Evolutionary conservation across 2,329 filamentous ascomycete genomes (phyloP).

Genomic region (Pseudophaeomoniella oleicola): DNA sequence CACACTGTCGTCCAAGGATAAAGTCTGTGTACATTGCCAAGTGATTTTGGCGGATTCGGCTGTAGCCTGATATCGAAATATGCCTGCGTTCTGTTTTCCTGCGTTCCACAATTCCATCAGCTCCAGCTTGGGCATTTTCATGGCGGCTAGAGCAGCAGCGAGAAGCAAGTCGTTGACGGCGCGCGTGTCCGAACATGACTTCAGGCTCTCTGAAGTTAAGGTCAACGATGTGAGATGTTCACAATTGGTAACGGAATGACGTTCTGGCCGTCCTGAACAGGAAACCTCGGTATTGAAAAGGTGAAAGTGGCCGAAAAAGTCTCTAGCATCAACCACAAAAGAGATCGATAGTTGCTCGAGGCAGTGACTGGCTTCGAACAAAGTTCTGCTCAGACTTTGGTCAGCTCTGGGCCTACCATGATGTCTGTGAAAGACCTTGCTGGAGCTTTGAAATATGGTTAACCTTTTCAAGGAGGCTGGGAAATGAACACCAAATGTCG

Average conservation of each 20-base stretch:
- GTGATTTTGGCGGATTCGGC: not conserved
- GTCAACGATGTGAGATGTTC: not conserved
- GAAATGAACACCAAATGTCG: not conserved
- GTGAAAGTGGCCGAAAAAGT: too few species aligned
- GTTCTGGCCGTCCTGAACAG: too few species aligned
- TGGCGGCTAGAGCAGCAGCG: not conserved
- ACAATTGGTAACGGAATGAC: not conserved
- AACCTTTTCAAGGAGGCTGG: not conserved
- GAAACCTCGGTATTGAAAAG: too few species aligned
- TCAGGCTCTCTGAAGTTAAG: not conserved
- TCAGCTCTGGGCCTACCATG: not conserved
- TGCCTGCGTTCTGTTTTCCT: not conserved
- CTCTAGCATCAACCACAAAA: not conserved
- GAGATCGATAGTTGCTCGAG: not conserved
- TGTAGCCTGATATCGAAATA: not conserved
- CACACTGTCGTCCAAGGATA: not conserved
- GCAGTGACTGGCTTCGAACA: not conserved
- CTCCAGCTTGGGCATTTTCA: not conserved
- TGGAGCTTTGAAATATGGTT: not conserved
- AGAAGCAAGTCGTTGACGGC: not conserved
- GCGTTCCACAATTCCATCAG: not conserved
- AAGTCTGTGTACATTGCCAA: not conserved
- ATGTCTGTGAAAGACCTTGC: not conserved
- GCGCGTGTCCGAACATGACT: not conserved
- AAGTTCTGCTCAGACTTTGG: not conserved